These are phyloP conservation scores for Trypanosoma mega DNA, from an alignment of 208 protist species.

Conservation along the genomic window DNA sequence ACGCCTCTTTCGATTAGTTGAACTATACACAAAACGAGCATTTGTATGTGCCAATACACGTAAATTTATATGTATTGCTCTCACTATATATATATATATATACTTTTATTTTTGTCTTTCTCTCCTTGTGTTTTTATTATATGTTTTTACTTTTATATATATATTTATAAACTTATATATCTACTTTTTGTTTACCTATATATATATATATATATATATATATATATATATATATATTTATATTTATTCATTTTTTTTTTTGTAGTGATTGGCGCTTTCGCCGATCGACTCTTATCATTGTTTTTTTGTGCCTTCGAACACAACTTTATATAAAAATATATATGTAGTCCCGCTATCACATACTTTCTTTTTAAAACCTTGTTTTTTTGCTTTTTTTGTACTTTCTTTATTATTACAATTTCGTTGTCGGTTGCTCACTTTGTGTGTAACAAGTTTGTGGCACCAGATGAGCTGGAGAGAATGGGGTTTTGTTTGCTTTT, in stretches of 20 bases:
- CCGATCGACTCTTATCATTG: background rate
- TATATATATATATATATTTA: constrained; percentile 4
- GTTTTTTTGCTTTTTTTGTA: no score
- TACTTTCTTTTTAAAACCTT: no score
- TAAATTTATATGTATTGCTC: background rate
- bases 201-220: constrained; percentile 8
- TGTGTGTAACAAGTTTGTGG: no score
- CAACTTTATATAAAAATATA: no score
- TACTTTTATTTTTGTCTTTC: constrained; percentile 8
- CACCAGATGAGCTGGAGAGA: no score
- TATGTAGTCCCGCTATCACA: no score
- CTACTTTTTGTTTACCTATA: constrained; percentile 21
- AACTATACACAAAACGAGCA: constrained; percentile 1
- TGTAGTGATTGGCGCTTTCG: background rate
- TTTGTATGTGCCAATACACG: background rate
- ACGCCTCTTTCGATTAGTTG: constrained; percentile 19
- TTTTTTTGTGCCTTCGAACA: constrained; percentile 26
- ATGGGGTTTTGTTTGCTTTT: no score
- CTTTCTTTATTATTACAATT: no score
- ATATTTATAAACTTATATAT: constrained; percentile 22
- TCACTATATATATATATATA: constrained; percentile 1
- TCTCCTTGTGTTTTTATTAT: no score
- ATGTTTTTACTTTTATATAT: constrained; percentile 17
- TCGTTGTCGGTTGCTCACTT: no score
- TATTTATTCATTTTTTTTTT: constrained; percentile 21